These are phyloP conservation scores for Hypoxylon sp. DNA, from an alignment of 2,329 filamentous ascomycete species.

Conservation along the genomic window DNA sequence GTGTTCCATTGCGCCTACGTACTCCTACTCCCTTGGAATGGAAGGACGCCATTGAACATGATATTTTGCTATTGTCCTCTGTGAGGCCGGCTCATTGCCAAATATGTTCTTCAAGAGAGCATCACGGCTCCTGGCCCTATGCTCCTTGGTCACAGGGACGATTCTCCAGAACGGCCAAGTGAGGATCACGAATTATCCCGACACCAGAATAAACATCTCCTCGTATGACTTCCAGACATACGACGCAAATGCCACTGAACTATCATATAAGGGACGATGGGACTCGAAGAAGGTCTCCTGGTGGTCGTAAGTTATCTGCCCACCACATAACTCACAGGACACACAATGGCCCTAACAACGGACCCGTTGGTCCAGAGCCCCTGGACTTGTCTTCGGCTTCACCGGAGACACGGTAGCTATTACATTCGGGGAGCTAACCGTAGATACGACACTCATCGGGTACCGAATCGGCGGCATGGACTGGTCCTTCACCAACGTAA, in stretches of 20 bases:
- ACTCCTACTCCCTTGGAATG: not conserved
- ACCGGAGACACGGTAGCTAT: slow-evolving; percentile 67
- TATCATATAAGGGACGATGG: slow-evolving; percentile 75
- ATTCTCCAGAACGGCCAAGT: slow-evolving; percentile 62
- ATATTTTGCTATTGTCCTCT: not conserved
- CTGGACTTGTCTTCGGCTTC: slow-evolving; percentile 69
- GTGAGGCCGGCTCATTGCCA: not conserved
- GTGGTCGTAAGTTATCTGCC: slow-evolving; percentile 66
- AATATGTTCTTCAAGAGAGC: slow-evolving; percentile 40
- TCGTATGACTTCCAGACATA: slow-evolving; percentile 61
- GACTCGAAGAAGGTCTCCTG: slow-evolving; percentile 72
- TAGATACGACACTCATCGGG: slow-evolving; percentile 65
- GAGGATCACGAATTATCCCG: slow-evolving; percentile 58
- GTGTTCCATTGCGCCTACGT: not conserved
- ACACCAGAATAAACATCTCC: slow-evolving; percentile 57
- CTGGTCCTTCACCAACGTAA: slow-evolving; percentile 74
- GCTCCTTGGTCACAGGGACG: slow-evolving; percentile 45
- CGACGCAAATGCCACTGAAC: slow-evolving; percentile 64
- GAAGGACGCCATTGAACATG: not conserved
- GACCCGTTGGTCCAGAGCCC: slow-evolving; percentile 58
- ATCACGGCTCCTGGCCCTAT: slow-evolving; percentile 37
- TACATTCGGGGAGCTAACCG: slow-evolving; percentile 67
- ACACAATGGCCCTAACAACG: slow-evolving; percentile 14
- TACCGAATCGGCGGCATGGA: slow-evolving; percentile 72
- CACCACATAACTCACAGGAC: not conserved